Evolutionary conservation across 2,329 filamentous ascomycete species (phyloP), one percentile per base, ranked within the genome.

Genomic region (Colletotrichum eremochloae): DNA sequence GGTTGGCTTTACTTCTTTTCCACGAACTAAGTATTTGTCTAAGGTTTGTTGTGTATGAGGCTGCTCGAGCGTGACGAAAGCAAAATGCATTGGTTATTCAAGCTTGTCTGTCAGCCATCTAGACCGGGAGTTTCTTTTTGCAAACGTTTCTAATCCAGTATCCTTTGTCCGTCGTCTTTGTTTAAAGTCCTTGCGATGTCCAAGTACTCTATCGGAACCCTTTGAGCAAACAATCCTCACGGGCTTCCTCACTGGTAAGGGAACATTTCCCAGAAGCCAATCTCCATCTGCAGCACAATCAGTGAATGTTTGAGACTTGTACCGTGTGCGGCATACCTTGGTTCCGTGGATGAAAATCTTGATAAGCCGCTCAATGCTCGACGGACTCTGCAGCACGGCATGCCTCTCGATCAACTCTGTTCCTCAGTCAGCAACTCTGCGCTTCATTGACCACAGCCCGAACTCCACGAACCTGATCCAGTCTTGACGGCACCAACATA

Each of bases 311-410:
- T 14, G 24, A 38, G 44, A 11, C 14, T 20, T 53, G 50, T 18
- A 36, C 31, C 9, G 6, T 40, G 36, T 33, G 40, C 4, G 12
- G 79, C 87, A 82, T 80, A 94, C 93, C 85, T 92, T 93, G 20
- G 94, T 97, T n/a, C 93, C 94, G 76, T 95, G 92, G 58, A 95
- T 90, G 78, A 98, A 98, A 63, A 98, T 94, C 75, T 89, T 86
- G 57, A 96, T 90, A 62, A 98, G 83, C 79, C 97, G 93, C 76
- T 97, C 94, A 70, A 98, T 89, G 55, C 94, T 87, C 48, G 85
- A 86, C 0, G 92, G 90, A 2, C 94, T 95, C 76, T 96, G 93
- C 61, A 90, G 83, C n/a, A 87, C 83, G 20, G 93, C 91, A 78
- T 95, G 88, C 75, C 89, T 88, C 81, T 98, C 96, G 11, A 98